A percentile compares a stretch with the other conserved stretches of the same genome.
Evolutionary conservation across 345 rosid species (phyloP).

Genomic region (Moringa oleifera): DNA sequence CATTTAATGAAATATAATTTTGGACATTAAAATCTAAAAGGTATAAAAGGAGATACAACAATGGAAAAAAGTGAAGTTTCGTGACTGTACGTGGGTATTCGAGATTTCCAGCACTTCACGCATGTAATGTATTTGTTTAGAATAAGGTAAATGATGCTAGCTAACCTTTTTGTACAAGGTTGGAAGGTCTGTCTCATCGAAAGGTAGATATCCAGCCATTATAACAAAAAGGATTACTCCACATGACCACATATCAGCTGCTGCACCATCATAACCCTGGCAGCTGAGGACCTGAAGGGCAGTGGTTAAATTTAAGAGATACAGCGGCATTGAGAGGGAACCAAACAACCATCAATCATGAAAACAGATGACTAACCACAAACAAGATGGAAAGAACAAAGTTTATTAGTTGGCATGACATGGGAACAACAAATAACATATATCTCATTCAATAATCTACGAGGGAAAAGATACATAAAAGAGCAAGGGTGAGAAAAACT

Average conservation of each 20-base stretch:
- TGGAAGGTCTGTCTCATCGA: slow-evolving; percentile 74
- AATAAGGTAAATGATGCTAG: slow-evolving; percentile 9
- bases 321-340: neutral
- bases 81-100: neutral
- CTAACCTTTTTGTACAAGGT: slow-evolving; percentile 66
- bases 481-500: neutral
- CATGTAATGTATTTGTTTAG: too few relatives aligned
- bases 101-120: too few relatives aligned
- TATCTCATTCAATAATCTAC: neutral
- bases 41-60: neutral
- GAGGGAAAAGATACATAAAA: neutral
- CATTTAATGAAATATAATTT: neutral
- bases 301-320: slow-evolving; percentile 12
- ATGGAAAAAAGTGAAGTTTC: neutral
- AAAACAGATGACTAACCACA: neutral
- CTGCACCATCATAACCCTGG: slow-evolving; percentile 82
- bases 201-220: slow-evolving; percentile 88
- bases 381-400: neutral
- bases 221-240: slow-evolving; percentile 87
- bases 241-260: slow-evolving; percentile 94
- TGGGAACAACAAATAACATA: neutral
- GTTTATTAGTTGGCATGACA: neutral
- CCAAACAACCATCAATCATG: neutral
- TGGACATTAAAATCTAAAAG: slow-evolving; percentile 8
- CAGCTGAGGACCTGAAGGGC: slow-evolving; percentile 47